Evolutionary conservation across 2,329 filamentous ascomycete species (phyloP).

Genomic region (Cryphonectria carpinicola): DNA sequence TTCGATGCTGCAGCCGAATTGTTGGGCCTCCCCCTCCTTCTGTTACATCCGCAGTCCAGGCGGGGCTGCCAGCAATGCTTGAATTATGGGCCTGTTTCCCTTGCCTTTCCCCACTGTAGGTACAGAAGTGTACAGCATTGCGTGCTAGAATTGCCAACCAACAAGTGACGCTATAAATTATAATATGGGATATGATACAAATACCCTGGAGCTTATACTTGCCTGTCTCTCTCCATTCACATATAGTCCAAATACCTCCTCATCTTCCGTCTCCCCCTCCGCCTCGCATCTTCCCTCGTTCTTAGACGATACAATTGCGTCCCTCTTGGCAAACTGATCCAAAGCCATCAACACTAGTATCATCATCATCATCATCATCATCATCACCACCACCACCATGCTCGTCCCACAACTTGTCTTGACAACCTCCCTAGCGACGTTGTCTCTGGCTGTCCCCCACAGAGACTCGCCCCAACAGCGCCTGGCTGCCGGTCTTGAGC

Average conservation of each 20-base stretch:
- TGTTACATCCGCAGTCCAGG: background rate
- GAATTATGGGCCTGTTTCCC: slow-evolving; percentile 13
- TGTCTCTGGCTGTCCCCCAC: slow-evolving; percentile 35
- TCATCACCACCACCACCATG: slow-evolving; percentile 17
- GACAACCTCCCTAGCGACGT: slow-evolving; percentile 31
- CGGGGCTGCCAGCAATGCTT: slow-evolving; percentile 10
- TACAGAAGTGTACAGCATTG: background rate
- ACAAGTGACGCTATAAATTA: background rate
- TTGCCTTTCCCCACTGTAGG: background rate
- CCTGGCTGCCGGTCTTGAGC: slow-evolving; percentile 52
- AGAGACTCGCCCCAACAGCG: slow-evolving; percentile 60
- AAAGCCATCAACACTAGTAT: background rate
- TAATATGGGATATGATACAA: background rate
- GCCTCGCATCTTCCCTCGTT: background rate
- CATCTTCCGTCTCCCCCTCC: background rate
- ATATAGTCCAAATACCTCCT: background rate
- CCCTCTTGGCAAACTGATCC: background rate
- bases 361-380: background rate
- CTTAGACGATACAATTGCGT: background rate
- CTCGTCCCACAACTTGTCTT: slow-evolving; percentile 28
- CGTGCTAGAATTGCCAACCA: background rate
- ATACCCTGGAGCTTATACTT: background rate
- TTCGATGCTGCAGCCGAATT: background rate
- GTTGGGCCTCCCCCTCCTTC: background rate
- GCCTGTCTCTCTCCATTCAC: background rate